Conservation (phyloP, 2,329 filamentous ascomycete species). For the Colletotrichum sp. region DNA sequence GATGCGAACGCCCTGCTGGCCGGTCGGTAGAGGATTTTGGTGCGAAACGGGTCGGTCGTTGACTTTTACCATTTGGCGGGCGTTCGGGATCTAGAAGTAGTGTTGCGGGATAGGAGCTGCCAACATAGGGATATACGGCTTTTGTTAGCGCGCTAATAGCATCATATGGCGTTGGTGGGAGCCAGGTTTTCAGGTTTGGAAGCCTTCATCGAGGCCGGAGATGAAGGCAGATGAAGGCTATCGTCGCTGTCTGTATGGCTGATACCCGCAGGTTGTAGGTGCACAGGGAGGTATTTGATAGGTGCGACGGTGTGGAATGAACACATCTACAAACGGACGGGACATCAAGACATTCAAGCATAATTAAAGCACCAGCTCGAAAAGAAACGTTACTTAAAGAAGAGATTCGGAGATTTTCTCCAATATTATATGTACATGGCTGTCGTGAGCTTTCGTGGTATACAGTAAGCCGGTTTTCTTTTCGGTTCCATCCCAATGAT, state of each 20-base stretch:
- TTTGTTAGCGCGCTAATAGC: not conserved
- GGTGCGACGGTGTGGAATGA: not conserved
- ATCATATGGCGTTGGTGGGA: not conserved
- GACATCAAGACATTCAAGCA: not conserved
- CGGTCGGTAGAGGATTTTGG: conserved; percentile 7
- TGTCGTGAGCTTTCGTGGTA: not conserved
- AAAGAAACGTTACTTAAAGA: not conserved
- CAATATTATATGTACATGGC: conserved; percentile 14
- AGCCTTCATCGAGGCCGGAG: not conserved
- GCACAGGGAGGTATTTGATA: not conserved
- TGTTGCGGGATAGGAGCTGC: not conserved
- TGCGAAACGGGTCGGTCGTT: not conserved
- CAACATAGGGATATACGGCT: not conserved
- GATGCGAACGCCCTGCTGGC: conserved; percentile 68
- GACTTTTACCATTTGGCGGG: not conserved
- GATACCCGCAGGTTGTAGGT: not conserved
- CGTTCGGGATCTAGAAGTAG: not conserved
- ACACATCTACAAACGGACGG: not conserved
- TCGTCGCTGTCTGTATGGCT: not conserved
- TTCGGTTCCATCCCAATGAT: not conserved
- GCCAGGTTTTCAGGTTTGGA: not conserved
- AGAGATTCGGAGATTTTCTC: conserved; percentile 7
- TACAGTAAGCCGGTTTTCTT: not conserved
- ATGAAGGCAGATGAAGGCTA: not conserved
- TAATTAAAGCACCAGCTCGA: not conserved